phyloP scores from a whole-genome alignment of 140 eudicot genomes.

The Erigeron philadelphicus region DNA sequence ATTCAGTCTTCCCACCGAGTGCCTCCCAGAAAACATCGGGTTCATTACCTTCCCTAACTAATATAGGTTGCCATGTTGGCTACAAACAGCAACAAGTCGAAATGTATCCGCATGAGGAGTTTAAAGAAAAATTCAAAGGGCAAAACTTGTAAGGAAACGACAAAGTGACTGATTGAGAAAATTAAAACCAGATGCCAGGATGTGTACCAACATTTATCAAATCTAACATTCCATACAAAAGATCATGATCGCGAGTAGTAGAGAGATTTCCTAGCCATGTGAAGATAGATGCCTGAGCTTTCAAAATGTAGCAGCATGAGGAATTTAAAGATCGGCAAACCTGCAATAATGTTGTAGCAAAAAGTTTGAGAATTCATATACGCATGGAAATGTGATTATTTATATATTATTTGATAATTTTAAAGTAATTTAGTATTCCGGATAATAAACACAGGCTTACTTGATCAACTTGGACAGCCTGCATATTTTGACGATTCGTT shows the following conservation, averaged over 20 bases:
- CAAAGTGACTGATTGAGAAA: not conserved
- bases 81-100: conserved; percentile 25
- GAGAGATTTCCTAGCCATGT: conserved; percentile 68
- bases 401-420: not conserved
- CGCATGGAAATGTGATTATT: conserved; percentile 5
- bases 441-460: conserved; percentile 25
- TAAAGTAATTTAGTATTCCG: not conserved
- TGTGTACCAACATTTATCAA: conserved; percentile 48
- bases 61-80: conserved; percentile 63
- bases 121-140: too few species aligned
- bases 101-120: too few species aligned
- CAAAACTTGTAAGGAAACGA: conserved; percentile 5
- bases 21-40: conserved; percentile 64
- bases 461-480: conserved; percentile 67
- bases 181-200: conserved; percentile 17
- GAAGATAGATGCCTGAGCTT: conserved; percentile 48
- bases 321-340: conserved; percentile 68
- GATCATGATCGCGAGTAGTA: conserved; percentile 56
- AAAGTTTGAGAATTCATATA: not conserved
- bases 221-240: conserved; percentile 63
- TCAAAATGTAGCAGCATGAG: conserved; percentile 60
- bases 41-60: conserved; percentile 70
- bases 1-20: conserved; percentile 66
- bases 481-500: conserved; percentile 51
- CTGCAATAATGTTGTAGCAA: conserved; percentile 34